These are phyloP conservation scores for Talaromyces sp. DNA, from an alignment of 2,329 filamentous ascomycete genomes.

Conservation along the genomic window DNA sequence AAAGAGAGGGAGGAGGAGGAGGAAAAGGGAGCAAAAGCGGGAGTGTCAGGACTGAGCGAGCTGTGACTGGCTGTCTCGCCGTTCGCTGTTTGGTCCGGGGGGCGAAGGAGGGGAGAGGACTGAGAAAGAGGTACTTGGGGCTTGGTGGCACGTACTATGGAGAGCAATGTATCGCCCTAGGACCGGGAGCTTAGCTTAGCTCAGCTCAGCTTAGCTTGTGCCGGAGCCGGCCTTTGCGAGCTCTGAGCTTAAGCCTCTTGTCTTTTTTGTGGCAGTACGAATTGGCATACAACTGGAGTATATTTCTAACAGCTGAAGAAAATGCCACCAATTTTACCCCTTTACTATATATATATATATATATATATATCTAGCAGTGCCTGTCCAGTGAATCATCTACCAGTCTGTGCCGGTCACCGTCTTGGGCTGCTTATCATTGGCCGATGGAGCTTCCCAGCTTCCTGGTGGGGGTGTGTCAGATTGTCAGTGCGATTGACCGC, in stretches of 20 bases:
- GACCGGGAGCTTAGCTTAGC: conserved; percentile 10
- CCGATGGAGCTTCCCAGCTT: conserved; percentile 8
- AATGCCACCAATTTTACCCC: background rate
- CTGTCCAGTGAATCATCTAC: background rate
- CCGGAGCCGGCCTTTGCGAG: conserved; percentile 6
- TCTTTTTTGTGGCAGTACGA: too few relatives aligned
- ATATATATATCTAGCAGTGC: background rate
- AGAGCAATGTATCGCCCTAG: background rate
- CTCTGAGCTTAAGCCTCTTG: background rate
- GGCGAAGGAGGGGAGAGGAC: conserved; percentile 5
- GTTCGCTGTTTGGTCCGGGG: background rate
- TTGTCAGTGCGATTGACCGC: background rate
- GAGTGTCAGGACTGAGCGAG: background rate
- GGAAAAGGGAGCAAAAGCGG: background rate
- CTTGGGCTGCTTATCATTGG: conserved; percentile 11
- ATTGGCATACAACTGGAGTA: too few relatives aligned
- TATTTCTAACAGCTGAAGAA: background rate
- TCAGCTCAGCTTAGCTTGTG: conserved; percentile 10
- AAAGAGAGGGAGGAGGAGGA: background rate
- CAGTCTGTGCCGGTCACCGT: background rate
- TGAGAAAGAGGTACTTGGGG: background rate
- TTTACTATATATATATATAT: background rate
- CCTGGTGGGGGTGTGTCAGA: conserved; percentile 5
- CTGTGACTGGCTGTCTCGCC: conserved; percentile 5
- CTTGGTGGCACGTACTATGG: background rate